These are phyloP conservation scores for Xerophyta viscosa DNA, from an alignment of 106 monocot species.

Conservation along the genomic window DNA sequence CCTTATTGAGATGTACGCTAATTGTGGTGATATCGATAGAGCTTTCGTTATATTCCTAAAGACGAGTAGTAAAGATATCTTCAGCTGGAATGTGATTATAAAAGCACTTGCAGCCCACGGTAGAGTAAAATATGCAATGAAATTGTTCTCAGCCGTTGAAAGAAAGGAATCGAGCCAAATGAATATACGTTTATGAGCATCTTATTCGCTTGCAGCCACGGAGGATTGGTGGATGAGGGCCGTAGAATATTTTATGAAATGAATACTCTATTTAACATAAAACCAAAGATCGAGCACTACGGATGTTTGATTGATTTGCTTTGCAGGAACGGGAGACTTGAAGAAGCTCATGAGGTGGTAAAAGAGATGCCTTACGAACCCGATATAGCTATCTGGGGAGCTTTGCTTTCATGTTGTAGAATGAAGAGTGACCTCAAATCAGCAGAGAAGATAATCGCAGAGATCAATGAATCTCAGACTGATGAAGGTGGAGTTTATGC, in stretches of 20 bases:
- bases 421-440: constrained; percentile 13
- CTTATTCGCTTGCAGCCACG: constrained; percentile 37
- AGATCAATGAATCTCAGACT: constrained; percentile 6
- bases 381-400: constrained; percentile 26
- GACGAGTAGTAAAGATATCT: constrained; percentile 26
- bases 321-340: constrained; percentile 12
- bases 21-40: constrained; percentile 30
- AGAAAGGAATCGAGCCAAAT: constrained; percentile 10
- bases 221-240: constrained; percentile 32
- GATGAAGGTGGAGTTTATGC: constrained; percentile 25
- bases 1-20: constrained; percentile 38
- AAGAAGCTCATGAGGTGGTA: constrained; percentile 22
- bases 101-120: constrained; percentile 27
- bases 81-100: constrained; percentile 46
- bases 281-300: constrained; percentile 33
- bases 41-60: constrained; percentile 26
- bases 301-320: constrained; percentile 42
- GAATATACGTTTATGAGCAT: constrained; percentile 34
- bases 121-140: constrained; percentile 11
- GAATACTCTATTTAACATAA: constrained; percentile 11
- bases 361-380: constrained; percentile 28
- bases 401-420: constrained; percentile 30
- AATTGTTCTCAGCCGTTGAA: constrained; percentile 21
- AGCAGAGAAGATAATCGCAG: constrained; percentile 20
- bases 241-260: constrained; percentile 16